Evolutionary conservation across 1,139 yeast genomes (phyloP).

Genomic region (Komagataea norvegica): DNA sequence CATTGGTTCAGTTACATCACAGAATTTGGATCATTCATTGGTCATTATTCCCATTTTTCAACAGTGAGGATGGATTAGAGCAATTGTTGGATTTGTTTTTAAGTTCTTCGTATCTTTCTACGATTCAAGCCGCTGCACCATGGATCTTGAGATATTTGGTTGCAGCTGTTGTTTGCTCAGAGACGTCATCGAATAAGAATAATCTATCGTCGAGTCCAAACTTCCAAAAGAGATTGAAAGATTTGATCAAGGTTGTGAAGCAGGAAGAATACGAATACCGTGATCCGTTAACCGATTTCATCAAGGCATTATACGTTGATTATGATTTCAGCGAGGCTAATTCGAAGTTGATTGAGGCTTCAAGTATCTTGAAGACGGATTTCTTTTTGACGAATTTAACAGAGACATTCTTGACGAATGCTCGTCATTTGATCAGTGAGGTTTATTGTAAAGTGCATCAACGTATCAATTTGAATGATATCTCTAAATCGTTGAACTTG

Average conservation of each 20-base stretch:
- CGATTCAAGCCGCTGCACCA: constrained; percentile 64
- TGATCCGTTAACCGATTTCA: constrained; percentile 55
- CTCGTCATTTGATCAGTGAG: constrained; percentile 47
- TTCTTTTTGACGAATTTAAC: constrained; percentile 46
- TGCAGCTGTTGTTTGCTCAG: constrained; percentile 46
- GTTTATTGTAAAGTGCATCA: constrained; percentile 51
- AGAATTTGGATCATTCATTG: constrained; percentile 66
- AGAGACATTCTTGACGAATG: constrained; percentile 40
- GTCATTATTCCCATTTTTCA: constrained; percentile 57
- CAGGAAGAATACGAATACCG: constrained; percentile 58
- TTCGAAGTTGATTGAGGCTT: constrained; percentile 41
- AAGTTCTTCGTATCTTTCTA: constrained; percentile 52
- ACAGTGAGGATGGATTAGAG: constrained; percentile 43
- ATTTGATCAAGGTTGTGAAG: constrained; percentile 47
- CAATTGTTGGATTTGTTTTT: constrained; percentile 50
- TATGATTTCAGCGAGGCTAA: constrained; percentile 52
- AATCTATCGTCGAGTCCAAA: constrained; percentile 8
- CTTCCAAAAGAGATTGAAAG: constrained; percentile 52
- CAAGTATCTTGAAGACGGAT: constrained; percentile 44
- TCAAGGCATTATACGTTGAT: constrained; percentile 49
- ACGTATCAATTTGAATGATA: constrained; percentile 39
- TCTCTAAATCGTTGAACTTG: constrained; percentile 40
- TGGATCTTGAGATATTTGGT: constrained; percentile 60
- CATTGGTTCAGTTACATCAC: constrained; percentile 52
- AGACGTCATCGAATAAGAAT: constrained; percentile 16